Base-by-base conservation (phyloP, 2,329 filamentous ascomycete genomes). In the Aspergillus spinulosporus region DNA sequence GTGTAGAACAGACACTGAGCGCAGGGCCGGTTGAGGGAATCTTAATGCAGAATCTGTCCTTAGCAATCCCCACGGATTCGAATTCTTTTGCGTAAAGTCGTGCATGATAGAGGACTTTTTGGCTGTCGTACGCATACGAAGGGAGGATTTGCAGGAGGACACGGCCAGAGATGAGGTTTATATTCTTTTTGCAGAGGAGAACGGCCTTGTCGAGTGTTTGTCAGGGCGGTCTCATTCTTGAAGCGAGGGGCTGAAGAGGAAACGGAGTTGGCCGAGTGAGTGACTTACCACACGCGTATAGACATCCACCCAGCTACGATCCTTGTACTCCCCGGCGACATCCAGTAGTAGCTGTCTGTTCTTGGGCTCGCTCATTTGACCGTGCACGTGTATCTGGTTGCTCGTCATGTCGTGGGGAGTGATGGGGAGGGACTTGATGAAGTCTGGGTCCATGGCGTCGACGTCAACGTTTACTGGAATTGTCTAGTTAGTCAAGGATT, bases 21-120 rank as follows among this genome's bases (percentile, higher is more conserved):
- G 76, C 79, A 0, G 78, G 73, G 0, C 79, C 79, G 0, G 79
- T 81, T 28, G 73, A 74, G 7, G 79, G 79, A 26, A 82, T 81
- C 65, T 82, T 82, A 72, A 82, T 80, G 61, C 75, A 78, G 62
- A 76, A 80, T 8, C 76, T 72, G 55, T 80, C 77, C 14, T 76
- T 72, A 3, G 72, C 60, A 44, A 82, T 77, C 1, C 78, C 78
- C 2, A 71, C 75, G 3, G 68, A 71, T 4, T 72, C 72, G 52
- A 82, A 80, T 62, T 82, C 79, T 3, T 63, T 59, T 43, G 76
- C 79, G 60, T 80, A 82, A 0, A 77, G 66, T 1, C 73, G 76
- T 1, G 76, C 78, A 58, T 82, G 78, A 29, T 74, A 73, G 21
- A 82, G 64, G 1, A 79, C 79, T 26, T 70, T 71, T 45, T 77